Base-by-base conservation (phyloP, 176 grass and related monocot genomes). In the Chrysopogon serrulatus region DNA sequence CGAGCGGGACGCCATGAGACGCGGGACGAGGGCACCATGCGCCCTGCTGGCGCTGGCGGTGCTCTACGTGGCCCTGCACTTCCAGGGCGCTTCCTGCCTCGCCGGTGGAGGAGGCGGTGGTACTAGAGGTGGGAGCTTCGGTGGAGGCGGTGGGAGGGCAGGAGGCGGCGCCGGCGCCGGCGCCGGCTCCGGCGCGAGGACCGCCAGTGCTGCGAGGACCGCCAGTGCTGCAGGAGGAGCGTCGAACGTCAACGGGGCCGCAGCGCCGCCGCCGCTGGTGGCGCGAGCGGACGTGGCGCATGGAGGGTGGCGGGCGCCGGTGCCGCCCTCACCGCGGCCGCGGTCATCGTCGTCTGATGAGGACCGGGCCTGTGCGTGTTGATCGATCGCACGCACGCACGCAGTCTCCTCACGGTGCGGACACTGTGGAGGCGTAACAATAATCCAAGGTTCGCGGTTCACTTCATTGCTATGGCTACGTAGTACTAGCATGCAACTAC, bases 51-150 rank as follows among this genome's bases (percentile, higher is more conserved):
- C 79, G 56, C 33, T 80, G 68, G 19, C 62, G 57, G 11, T 74
- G 32, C 77, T 86, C 43, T 86, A 57, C 57, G 77, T 53, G 56
- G n/a, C 68, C 8, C 24, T 44, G 43, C 57, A 65, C 48, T 77
- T 78, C 74, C 18, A 70, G 14, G 64, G 13, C 63, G 74, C 64
- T 19, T 41, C 6, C 60, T 33, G 77, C 77, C 27, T 63, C 2
- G 34, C 61, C 1, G 32, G 42, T 0, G 71, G 59, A 1, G 17
- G 36, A 1, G 64, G 65, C 3, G 65, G 65, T 2, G 56, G 40
- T 1, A 30, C 6, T 16, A 45, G 44, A 14, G 44, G 44, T 31
- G 42, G 70, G 6, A 7, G 68, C 39, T 10, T 40, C 11, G 70
- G 68, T 6, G 70, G 70, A 2, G 54, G 74, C 0, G 13, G 12